phyloP scores from a whole-genome alignment of 2,329 filamentous ascomycete species.

The Botrytis elliptica region DNA sequence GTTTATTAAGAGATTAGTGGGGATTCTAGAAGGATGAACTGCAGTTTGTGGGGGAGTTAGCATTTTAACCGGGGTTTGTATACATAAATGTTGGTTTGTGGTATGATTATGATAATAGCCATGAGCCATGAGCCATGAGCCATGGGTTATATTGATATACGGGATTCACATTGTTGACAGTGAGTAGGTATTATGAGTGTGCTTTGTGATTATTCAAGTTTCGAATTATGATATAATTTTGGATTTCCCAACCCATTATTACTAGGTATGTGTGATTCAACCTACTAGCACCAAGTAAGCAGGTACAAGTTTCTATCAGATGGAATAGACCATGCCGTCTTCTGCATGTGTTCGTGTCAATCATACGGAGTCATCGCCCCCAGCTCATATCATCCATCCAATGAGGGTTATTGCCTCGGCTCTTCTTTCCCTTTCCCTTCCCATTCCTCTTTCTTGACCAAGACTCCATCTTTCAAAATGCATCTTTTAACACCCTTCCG shows the following conservation, averaged over 20 bases:
- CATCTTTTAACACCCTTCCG: conserved; percentile 7
- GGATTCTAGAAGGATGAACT: conserved; percentile 20
- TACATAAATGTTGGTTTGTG: background rate
- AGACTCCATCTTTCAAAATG: conserved; percentile 6
- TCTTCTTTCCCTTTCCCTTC: background rate
- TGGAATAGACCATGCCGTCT: background rate
- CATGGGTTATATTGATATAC: background rate
- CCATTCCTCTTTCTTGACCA: background rate
- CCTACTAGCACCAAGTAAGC: background rate
- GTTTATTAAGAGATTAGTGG: conserved; percentile 17
- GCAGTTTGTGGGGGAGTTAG: conserved; percentile 18
- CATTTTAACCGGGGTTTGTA: conserved; percentile 12
- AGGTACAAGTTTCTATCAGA: conserved; percentile 11
- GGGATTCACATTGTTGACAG: background rate
- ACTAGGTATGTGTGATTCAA: background rate
- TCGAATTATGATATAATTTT: background rate
- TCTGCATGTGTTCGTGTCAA: background rate
- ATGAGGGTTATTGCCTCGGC: background rate
- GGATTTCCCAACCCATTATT: background rate
- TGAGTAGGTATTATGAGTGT: background rate
- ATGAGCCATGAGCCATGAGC: background rate
- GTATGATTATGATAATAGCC: background rate
- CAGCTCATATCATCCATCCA: background rate
- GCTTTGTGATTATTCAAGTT: background rate
- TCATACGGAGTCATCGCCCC: background rate